phyloP scores from a whole-genome alignment of 1,139 yeast genomes.

The Taphrina deformans region DNA sequence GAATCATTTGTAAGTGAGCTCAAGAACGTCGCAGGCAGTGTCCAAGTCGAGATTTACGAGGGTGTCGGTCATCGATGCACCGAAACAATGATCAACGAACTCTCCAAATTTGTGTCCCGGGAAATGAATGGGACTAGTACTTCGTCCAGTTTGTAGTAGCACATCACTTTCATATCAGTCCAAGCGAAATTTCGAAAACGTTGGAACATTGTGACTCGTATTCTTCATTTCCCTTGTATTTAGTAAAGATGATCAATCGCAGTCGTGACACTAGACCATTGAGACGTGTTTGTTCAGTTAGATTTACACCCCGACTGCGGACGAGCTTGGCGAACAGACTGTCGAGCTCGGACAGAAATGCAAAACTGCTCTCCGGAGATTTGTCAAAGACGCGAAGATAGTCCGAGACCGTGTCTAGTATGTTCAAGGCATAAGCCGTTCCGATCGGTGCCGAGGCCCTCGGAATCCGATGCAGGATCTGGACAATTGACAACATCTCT shows the following conservation, averaged over 20 bases:
- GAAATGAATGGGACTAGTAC: slow-evolving; percentile 7
- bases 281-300: slow-evolving; percentile 19
- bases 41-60: slow-evolving; percentile 9
- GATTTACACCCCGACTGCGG: slow-evolving; percentile 17
- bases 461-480: slow-evolving; percentile 43
- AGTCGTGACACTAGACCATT: not conserved
- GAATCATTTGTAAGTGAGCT: slow-evolving; percentile 7
- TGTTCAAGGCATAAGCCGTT: slow-evolving; percentile 38
- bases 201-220: not conserved
- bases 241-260: slow-evolving; percentile 1
- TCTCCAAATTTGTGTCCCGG: slow-evolving; percentile 2
- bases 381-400: slow-evolving; percentile 14
- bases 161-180: not conserved
- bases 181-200: not conserved
- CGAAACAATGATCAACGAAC: slow-evolving; percentile 16
- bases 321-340: slow-evolving; percentile 34
- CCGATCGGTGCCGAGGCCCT: slow-evolving; percentile 34
- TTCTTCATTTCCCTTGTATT: slow-evolving; percentile 1
- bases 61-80: slow-evolving; percentile 30
- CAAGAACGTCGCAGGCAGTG: slow-evolving; percentile 1
- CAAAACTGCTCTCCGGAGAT: slow-evolving; percentile 19
- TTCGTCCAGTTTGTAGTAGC: not conserved
- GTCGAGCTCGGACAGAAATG: slow-evolving; percentile 35
- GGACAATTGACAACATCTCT: slow-evolving; percentile 54
- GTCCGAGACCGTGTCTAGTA: slow-evolving; percentile 38